Conservation (phyloP, 805 yeast species). For the Myxozyma nipponensis region DNA sequence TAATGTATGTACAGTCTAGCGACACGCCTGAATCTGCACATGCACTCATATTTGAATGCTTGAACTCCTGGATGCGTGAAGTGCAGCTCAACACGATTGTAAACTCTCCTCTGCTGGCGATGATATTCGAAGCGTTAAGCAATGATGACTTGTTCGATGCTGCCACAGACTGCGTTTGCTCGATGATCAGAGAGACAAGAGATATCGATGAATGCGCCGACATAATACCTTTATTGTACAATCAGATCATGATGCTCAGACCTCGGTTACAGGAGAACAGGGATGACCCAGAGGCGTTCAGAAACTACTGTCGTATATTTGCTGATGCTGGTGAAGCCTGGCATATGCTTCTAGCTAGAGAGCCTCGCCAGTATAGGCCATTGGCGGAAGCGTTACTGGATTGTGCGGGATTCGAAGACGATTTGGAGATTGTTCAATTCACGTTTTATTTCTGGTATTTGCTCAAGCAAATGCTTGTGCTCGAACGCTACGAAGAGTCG, state of each 20-base stretch:
- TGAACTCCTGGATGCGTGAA: conserved; percentile 89
- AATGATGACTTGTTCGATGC: conserved; percentile 71
- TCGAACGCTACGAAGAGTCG: conserved; percentile 56
- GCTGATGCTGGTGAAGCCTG: conserved; percentile 95
- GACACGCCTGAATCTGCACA: conserved; percentile 36
- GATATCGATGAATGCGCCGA: conserved; percentile 53
- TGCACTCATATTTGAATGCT: conserved; percentile 60
- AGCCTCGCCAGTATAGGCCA: conserved; percentile 65
- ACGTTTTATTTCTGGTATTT: conserved; percentile 91
- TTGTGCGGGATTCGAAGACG: conserved; percentile 70
- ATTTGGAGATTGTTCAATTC: conserved; percentile 82
- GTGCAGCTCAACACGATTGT: conserved; percentile 71
- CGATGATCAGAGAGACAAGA: conserved; percentile 75
- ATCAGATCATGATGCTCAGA: conserved; percentile 61
- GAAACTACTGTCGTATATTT: conserved; percentile 68
- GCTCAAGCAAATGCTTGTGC: conserved; percentile 64
- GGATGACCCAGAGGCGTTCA: conserved; percentile 61
- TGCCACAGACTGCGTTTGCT: conserved; percentile 79
- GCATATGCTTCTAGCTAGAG: conserved; percentile 78
- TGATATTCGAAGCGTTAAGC: conserved; percentile 61
- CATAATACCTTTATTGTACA: conserved; percentile 62
- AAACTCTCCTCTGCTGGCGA: conserved; percentile 57
- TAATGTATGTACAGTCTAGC: conserved; percentile 46
- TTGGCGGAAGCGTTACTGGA: conserved; percentile 69
- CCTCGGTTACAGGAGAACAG: conserved; percentile 42